Conservation (phyloP, 176 grass and related monocot genomes). For the Guadua angustifolia region DNA sequence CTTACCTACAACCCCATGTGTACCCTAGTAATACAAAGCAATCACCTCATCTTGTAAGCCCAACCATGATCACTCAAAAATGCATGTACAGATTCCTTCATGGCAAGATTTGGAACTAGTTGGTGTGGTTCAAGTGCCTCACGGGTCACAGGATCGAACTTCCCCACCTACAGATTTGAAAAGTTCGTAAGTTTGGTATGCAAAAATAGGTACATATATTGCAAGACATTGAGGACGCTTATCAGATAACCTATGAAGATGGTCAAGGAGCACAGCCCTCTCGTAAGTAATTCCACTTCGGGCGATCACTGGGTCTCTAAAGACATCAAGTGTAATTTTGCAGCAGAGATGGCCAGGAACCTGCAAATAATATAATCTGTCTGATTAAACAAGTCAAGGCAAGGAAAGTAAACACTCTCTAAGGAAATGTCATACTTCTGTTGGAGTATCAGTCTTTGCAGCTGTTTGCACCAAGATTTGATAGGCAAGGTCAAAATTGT, state of each 20-base stretch:
- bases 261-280: slow-evolving; percentile 73
- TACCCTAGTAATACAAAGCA: slow-evolving; percentile 25
- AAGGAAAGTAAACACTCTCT: not conserved
- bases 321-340: slow-evolving; percentile 93
- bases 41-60: slow-evolving; percentile 79
- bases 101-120: slow-evolving; percentile 85
- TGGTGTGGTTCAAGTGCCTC: slow-evolving; percentile 70
- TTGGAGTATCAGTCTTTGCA: slow-evolving; percentile 57
- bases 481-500: too few species aligned
- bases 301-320: slow-evolving; percentile 85
- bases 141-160: slow-evolving; percentile 84
- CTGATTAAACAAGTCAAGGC: slow-evolving; percentile 3
- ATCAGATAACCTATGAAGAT: slow-evolving; percentile 72
- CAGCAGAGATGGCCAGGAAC: slow-evolving; percentile 93
- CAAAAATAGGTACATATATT: not conserved
- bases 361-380: slow-evolving; percentile 41
- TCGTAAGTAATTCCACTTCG: slow-evolving; percentile 92
- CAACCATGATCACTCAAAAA: slow-evolving; percentile 85
- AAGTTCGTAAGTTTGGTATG: not conserved
- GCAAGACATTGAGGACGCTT: not conserved
- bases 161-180: slow-evolving; percentile 68
- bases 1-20: slow-evolving; percentile 29
- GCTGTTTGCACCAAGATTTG: too few species aligned
- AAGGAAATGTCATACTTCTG: slow-evolving; percentile 55
- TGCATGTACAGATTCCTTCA: slow-evolving; percentile 85